Conservation (phyloP, 495 filamentous ascomycete genomes). For the Aspergillus nanangensis region DNA sequence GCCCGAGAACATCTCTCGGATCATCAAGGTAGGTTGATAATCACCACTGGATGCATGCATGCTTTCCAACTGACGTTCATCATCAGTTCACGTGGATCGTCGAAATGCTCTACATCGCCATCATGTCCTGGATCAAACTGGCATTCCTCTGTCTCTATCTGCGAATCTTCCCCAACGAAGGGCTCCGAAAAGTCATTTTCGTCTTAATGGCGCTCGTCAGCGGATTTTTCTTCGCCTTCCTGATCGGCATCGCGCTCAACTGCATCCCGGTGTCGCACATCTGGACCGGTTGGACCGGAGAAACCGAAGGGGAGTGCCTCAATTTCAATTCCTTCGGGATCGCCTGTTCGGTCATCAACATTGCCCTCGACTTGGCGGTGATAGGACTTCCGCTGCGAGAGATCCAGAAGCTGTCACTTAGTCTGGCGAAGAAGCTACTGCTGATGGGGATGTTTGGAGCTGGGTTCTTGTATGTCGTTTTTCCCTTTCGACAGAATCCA, state of each 20-base stretch:
- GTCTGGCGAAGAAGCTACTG: conserved; percentile 1
- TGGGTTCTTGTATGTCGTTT: background rate
- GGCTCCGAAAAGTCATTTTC: background rate
- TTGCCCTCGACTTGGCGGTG: conserved; percentile 2
- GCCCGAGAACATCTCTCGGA: conserved; percentile 3
- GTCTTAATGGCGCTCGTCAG: background rate
- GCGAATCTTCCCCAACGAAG: conserved; percentile 4
- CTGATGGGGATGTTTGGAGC: background rate
- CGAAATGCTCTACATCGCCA: conserved; percentile 3
- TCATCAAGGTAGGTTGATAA: conserved; percentile 7
- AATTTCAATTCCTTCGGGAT: conserved; percentile 3
- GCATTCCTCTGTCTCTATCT: conserved; percentile 5
- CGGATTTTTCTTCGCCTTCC: background rate
- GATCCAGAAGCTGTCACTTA: background rate
- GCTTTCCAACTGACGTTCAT: too few species aligned
- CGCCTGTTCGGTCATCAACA: conserved; percentile 1
- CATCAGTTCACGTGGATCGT: conserved; percentile 1
- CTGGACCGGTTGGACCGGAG: conserved; percentile 6
- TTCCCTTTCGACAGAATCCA: background rate
- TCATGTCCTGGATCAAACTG: background rate
- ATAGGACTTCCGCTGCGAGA: conserved; percentile 1
- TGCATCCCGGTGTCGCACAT: conserved; percentile 5
- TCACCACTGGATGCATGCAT: too few species aligned
- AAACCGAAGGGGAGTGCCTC: conserved; percentile 3
- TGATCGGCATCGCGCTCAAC: background rate